phyloP scores from a whole-genome alignment of 78 protist genomes.

The Dictyostelium firmibasis region DNA sequence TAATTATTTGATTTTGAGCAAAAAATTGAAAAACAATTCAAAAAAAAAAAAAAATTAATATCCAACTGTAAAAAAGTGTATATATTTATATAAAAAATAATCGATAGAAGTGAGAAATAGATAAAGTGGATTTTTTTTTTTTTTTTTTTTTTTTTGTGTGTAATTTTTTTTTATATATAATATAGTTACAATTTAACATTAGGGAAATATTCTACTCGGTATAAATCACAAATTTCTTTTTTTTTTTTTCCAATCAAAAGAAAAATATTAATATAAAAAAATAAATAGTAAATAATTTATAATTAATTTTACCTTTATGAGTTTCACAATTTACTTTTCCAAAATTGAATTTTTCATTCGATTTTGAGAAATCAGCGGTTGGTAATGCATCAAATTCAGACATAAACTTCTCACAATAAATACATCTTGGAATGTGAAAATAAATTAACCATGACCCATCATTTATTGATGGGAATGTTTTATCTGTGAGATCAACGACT shows the following conservation, averaged over 20 bases:
- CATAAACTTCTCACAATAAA: conserved; percentile 69
- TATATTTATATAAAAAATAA: no score
- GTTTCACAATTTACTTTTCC: conserved; percentile 86
- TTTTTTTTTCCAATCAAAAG: no score
- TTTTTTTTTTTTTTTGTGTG: not conserved
- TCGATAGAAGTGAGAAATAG: no score
- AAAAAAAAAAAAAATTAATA: not conserved
- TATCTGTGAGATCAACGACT: not conserved
- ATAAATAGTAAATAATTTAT: not conserved
- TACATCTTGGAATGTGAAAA: conserved; percentile 89
- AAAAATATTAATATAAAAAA: not conserved
- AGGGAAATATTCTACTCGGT: conserved; percentile 29
- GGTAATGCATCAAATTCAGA: conserved; percentile 84
- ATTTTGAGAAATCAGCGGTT: not conserved
- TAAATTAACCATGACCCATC: conserved; percentile 79
- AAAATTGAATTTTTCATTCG: conserved; percentile 53
- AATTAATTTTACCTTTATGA: not conserved
- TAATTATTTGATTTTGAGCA: not conserved
- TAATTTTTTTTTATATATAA: no score
- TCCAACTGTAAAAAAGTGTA: not conserved
- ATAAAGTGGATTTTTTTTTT: not conserved
- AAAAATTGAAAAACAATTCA: not conserved
- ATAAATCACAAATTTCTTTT: conserved; percentile 31
- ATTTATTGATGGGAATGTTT: not conserved
- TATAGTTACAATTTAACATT: conserved; percentile 48